Percentiles rank a stretch among this genome's conserved stretches.
Conservation (phyloP, 2,329 filamentous ascomycete species). For the Emmonsiellopsis sp. region DNA sequence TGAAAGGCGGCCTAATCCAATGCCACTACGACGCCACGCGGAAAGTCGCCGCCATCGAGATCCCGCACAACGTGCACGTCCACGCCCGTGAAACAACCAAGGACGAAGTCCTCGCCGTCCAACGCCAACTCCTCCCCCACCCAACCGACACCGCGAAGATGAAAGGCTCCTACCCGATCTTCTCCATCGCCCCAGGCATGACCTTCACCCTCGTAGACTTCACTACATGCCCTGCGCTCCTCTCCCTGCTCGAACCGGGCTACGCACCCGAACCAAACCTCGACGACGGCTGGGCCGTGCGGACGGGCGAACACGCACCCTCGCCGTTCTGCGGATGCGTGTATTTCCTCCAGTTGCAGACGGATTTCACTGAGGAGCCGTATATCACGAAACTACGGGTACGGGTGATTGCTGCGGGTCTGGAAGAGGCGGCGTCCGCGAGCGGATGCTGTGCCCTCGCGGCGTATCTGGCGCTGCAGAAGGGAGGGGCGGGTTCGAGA, state of each 20-base stretch:
- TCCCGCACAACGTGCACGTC: conserved; percentile 58
- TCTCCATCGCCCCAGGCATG: conserved; percentile 65
- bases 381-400: conserved; percentile 21
- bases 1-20: conserved; percentile 36
- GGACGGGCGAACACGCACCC: background rate
- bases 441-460: conserved; percentile 40
- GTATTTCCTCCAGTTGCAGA: conserved; percentile 20
- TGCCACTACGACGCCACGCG: conserved; percentile 31
- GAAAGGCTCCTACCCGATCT: conserved; percentile 36
- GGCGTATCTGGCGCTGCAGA: conserved; percentile 36
- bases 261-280: conserved; percentile 19
- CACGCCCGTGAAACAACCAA: conserved; percentile 36
- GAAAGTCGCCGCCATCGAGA: conserved; percentile 46
- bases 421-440: conserved; percentile 43
- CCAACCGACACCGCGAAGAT: conserved; percentile 16
- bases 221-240: conserved; percentile 17
- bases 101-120: conserved; percentile 17
- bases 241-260: conserved; percentile 14
- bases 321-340: conserved; percentile 20
- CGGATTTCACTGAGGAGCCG: conserved; percentile 17
- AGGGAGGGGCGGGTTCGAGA: conserved; percentile 21
- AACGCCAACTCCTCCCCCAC: conserved; percentile 17
- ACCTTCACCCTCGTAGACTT: conserved; percentile 32
- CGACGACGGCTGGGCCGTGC: conserved; percentile 19
- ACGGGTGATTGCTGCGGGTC: conserved; percentile 21